Conservation (phyloP, 2,329 filamentous ascomycete species). For the Aspergillus candidus region DNA sequence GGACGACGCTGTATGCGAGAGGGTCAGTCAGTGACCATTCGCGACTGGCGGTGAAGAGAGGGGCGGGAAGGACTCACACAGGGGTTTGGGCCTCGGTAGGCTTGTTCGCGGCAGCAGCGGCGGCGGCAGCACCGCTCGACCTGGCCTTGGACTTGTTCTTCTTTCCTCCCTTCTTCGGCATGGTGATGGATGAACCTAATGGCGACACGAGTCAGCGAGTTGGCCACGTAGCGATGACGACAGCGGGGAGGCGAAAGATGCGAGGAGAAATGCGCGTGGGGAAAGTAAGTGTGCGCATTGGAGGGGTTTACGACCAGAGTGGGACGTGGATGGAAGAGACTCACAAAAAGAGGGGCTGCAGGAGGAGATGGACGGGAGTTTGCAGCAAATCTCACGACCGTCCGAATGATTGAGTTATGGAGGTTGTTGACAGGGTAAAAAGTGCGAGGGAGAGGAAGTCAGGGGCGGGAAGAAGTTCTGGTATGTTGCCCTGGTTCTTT, state of each 20-base stretch:
- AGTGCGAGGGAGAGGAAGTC: conserved; percentile 7
- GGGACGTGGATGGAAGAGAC: conserved; percentile 1
- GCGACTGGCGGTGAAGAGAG: conserved; percentile 4
- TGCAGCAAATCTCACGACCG: too few species aligned
- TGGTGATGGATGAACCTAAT: conserved; percentile 14
- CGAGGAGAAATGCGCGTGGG: not conserved
- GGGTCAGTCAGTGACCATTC: not conserved
- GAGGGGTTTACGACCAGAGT: conserved; percentile 9
- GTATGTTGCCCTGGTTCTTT: conserved; percentile 15
- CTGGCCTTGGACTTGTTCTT: conserved; percentile 23
- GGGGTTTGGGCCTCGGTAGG: conserved; percentile 24
- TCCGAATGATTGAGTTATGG: too few species aligned
- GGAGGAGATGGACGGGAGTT: conserved; percentile 1
- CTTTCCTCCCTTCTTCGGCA: conserved; percentile 33
- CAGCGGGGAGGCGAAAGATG: not conserved
- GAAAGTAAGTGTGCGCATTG: not conserved
- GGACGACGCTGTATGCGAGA: not conserved
- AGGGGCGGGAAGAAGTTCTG: conserved; percentile 11
- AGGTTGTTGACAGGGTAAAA: too few species aligned
- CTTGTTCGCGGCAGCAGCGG: conserved; percentile 15
- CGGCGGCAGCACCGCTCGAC: conserved; percentile 19
- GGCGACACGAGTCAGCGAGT: conserved; percentile 5
- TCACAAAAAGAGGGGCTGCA: not conserved
- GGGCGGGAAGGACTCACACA: conserved; percentile 23
- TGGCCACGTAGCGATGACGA: conserved; percentile 11